Conservation (phyloP, 208 protist genomes). For the Novymonas esmeraldas region DNA sequence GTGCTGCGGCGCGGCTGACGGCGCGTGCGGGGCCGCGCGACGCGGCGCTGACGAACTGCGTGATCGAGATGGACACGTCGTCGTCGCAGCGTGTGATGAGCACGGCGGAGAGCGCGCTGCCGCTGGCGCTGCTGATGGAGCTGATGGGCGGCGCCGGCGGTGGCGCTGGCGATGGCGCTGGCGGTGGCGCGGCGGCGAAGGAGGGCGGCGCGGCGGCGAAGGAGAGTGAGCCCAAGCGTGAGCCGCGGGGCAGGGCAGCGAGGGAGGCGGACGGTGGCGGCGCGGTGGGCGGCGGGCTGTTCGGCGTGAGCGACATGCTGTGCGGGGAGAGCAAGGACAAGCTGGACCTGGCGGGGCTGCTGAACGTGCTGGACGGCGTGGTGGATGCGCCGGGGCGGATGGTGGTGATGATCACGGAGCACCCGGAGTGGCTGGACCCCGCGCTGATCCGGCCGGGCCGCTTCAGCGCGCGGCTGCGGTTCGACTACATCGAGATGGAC, state of each 20-base stretch:
- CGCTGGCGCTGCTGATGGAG: constrained; percentile 23
- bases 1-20: constrained; percentile 28
- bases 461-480: constrained; percentile 66
- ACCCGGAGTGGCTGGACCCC: constrained; percentile 87
- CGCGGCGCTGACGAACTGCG: constrained; percentile 27
- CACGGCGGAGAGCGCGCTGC: constrained; percentile 18
- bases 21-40: constrained; percentile 9
- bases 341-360: constrained; percentile 85
- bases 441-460: constrained; percentile 89
- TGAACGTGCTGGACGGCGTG: constrained; percentile 91
- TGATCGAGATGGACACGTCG: constrained; percentile 28
- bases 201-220: background rate
- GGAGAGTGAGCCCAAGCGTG: background rate
- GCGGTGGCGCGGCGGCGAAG: background rate
- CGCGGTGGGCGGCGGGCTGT: constrained; percentile 10
- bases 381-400: constrained; percentile 88
- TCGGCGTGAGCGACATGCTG: constrained; percentile 14
- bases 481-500: constrained; percentile 74
- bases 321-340: constrained; percentile 43
- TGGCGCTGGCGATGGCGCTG: constrained; percentile 5
- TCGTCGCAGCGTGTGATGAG: constrained; percentile 21
- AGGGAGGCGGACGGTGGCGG: background rate
- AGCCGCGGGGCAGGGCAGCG: background rate
- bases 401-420: constrained; percentile 87
- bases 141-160: constrained; percentile 13